Evolutionary conservation across 257 asterid species (phyloP).

Genomic region (Jasminum sambac): DNA sequence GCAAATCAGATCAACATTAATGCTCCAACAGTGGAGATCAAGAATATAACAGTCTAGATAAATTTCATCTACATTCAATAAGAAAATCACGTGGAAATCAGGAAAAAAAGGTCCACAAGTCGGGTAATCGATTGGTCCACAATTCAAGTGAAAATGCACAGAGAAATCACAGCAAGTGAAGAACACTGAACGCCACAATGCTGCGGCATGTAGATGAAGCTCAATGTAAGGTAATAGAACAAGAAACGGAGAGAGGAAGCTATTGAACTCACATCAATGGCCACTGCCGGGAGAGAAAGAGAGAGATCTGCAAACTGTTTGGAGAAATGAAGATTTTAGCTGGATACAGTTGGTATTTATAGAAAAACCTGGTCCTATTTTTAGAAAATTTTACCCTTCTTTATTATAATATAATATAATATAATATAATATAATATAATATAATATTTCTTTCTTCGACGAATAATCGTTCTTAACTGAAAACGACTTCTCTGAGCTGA

Average conservation of each 20-base stretch:
- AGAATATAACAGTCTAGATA: not conserved
- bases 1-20: not conserved
- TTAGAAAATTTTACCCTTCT: too few species aligned
- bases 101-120: not conserved
- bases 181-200: not conserved
- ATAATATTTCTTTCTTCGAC: too few species aligned
- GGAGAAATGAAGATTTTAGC: not conserved
- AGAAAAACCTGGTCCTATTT: conserved; percentile 16
- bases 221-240: not conserved
- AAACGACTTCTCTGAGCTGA: too few species aligned
- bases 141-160: not conserved
- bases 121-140: not conserved
- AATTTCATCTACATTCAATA: conserved; percentile 1
- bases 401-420: too few species aligned
- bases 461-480: too few species aligned
- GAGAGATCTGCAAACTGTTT: not conserved
- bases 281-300: not conserved
- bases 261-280: conserved; percentile 15
- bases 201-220: not conserved
- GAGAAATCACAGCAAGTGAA: not conserved
- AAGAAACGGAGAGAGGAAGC: not conserved
- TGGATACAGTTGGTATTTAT: not conserved
- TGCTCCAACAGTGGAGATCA: not conserved
- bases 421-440: too few species aligned
- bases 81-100: not conserved